Evolutionary conservation across 2,329 filamentous ascomycete species (phyloP), one percentile per base, ranked within the genome.

Genomic region (Penicillium digitatum): DNA sequence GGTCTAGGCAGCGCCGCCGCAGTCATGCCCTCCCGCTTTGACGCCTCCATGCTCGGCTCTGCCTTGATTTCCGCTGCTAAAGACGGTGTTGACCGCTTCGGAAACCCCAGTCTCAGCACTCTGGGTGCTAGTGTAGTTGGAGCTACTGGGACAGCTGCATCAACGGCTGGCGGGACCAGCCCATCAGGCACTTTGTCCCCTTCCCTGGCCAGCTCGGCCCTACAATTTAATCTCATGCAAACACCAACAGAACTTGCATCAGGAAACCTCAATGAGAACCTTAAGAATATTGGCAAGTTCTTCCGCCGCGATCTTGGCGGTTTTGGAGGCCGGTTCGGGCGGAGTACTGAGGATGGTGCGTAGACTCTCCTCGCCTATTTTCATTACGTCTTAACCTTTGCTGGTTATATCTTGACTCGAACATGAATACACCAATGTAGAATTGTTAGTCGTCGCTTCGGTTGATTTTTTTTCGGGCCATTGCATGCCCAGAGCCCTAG

Each of bases 211-310:
- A 27, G 54, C 26, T 64, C 72, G 42, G 47, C 47, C 3, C 52
- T 65, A 61, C 65, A 42, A 62, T 54, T 55, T 35, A 53, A 44
- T 48, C 56, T 64, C 59, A 43, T 61, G 40, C 54, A 63, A 29
- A 57, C 59, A 45, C 58, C 66, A 52, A 59, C 59, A 9, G 61
- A 69, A 50, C 64, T 62, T 38, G 66, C 83, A 52, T 85, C 87
- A 66, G 84, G 83, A 8, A 90, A 88, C 49, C 83, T 96, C 61
- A 95, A 96, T 70, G 92, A 95, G 74, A 96, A 96, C 73, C 72
- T 97, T 74, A 92, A 90, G 77, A 96, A 90, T 71, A 89, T 99
- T 74, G 93, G 93, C 24, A 96, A 95, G 75, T 96, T 97, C 76
- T 97, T 97, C 78, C 86, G 88, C 59, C 80, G 93, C 60, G 93